Evolutionary conservation across 768 basidiomycete genomes (phyloP).

Genomic region (Kockovaella imperatae): DNA sequence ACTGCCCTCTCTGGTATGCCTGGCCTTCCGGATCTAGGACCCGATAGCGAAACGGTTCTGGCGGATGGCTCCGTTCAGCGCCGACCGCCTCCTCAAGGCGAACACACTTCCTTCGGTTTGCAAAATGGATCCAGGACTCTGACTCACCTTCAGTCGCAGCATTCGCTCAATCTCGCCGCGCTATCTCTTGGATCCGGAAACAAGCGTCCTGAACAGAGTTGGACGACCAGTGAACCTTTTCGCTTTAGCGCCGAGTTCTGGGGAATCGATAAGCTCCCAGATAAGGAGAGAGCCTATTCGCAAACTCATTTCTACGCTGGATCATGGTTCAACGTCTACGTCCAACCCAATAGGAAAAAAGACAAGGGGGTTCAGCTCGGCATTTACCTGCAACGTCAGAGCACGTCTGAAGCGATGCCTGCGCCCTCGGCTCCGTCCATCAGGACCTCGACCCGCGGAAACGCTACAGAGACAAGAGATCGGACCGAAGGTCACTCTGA

Average conservation of each 20-base stretch:
- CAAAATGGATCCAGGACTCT: constrained; percentile 10
- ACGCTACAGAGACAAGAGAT: too few species aligned
- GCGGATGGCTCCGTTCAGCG: background rate
- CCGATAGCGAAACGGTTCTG: constrained; percentile 1
- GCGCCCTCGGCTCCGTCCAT: background rate
- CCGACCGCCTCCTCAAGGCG: constrained; percentile 22
- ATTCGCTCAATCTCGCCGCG: background rate
- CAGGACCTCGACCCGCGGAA: too few species aligned
- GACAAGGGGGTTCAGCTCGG: constrained; percentile 60
- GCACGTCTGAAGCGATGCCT: constrained; percentile 11
- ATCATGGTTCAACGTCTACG: constrained; percentile 69
- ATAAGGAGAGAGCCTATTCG: constrained; percentile 75
- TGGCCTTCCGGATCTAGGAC: constrained; percentile 39
- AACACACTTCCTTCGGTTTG: constrained; percentile 44
- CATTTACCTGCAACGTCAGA: constrained; percentile 77
- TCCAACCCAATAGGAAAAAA: constrained; percentile 81
- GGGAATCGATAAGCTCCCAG: constrained; percentile 70
- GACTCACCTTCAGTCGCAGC: constrained; percentile 15
- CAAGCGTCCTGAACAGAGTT: constrained; percentile 18
- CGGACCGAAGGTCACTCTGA: too few species aligned
- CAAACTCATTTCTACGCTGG: constrained; percentile 87
- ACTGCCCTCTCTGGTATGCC: constrained; percentile 5
- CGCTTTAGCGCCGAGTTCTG: constrained; percentile 83
- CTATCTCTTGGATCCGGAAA: background rate
- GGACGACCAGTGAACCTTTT: constrained; percentile 52